Evolutionary conservation across 1,139 yeast genomes (phyloP).

Genomic region (Meyerozyma carpophila): DNA sequence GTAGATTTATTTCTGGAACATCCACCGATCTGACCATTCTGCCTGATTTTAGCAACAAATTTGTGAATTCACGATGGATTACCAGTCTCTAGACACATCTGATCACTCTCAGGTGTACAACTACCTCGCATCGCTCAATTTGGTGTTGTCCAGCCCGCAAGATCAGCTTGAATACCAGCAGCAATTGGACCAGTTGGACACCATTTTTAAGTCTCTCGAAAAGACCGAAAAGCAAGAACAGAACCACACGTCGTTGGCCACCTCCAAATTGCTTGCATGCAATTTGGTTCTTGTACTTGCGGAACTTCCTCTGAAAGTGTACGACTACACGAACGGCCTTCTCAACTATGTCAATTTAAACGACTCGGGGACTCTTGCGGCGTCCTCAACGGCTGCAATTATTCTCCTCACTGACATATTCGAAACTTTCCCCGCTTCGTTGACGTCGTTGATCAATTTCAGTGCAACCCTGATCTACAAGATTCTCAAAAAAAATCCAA

Average conservation of each 20-base stretch:
- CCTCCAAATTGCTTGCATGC: conserved; percentile 27
- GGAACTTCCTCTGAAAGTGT: conserved; percentile 30
- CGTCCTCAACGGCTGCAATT: conserved; percentile 19
- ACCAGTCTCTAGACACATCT: not conserved
- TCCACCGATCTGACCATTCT: too few relatives aligned
- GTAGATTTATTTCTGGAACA: not conserved
- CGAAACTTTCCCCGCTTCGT: conserved; percentile 33
- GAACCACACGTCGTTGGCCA: not conserved
- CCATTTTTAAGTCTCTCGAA: not conserved
- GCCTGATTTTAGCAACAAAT: too few relatives aligned
- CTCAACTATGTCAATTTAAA: conserved; percentile 22
- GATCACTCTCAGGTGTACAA: not conserved
- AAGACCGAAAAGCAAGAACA: not conserved
- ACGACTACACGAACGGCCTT: conserved; percentile 35
- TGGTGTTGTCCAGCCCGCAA: not conserved
- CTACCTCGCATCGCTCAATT: not conserved
- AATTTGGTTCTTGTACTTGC: conserved; percentile 24
- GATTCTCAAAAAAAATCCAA: conserved; percentile 32
- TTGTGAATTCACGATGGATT: not conserved
- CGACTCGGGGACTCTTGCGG: conserved; percentile 7
- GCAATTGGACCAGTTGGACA: not conserved
- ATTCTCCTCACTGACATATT: conserved; percentile 34
- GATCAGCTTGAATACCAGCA: not conserved
- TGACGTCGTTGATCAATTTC: conserved; percentile 33
- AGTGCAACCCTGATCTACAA: conserved; percentile 35